Base-by-base conservation (phyloP, 208 protist genomes). In the Crithidia expoeki region DNA sequence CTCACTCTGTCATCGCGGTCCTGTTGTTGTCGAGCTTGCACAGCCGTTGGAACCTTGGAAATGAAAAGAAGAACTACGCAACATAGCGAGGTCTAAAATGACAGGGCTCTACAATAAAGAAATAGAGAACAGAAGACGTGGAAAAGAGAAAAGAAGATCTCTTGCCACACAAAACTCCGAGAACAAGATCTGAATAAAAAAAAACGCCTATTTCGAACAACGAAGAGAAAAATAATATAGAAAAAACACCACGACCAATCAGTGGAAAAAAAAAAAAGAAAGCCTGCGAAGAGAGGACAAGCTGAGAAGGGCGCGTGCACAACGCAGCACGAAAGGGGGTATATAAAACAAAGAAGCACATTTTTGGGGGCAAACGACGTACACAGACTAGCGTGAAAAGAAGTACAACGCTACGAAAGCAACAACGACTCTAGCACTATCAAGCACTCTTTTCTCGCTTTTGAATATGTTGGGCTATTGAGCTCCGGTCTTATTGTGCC, bases 31-130 rank as follows among this genome's bases (percentile, higher is more conserved):
- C 38, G 10, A 14, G 7, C 14, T 14, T 14, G 10, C 38, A 44
- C 38, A 7, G 38, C 38, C 14, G 7, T 44, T 7, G 10, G 14
- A 14, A 44, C 38, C 14, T 14, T 44, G 38, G 38, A 44, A 14
- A 44, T 44, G 38, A 44, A 14, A 44, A 44, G 14, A 44, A 17
- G 38, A 44, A 44, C n/a, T n/a, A n/a, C n/a, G n/a, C n/a, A n/a
- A n/a, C 38, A 44, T 14, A 14, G 38, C 38, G 14, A 44, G 38
- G 14, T 14, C 38, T 14, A n/a, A 44, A 44, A 7, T 14, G 38
- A 63, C 42, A 61, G 30, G 36, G 46, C 46, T 32, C 42, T 53
- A 62, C 46, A 62, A 6, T 19, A 11, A 53, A 63, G 23, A 67
- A 64, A 50, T 51, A 51, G 50, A 64, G 33, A 40, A 40, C 36